Conservation (phyloP, 2,329 filamentous ascomycete genomes). For the Scedosporium boydii region DNA sequence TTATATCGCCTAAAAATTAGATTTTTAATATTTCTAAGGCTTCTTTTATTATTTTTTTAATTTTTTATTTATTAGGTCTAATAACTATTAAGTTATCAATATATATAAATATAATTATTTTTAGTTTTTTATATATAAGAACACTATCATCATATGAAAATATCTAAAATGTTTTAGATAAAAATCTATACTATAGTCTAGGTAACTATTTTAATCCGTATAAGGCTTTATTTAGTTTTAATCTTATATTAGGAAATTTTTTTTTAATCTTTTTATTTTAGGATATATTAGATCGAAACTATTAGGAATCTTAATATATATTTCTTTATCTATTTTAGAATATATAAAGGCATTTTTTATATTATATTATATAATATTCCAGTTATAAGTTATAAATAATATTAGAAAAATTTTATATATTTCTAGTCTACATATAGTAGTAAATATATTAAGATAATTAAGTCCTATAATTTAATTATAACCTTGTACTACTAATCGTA, state of each 20-base stretch:
- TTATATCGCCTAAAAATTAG: background rate
- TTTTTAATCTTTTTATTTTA: constrained; percentile 7
- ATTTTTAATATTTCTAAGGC: too few species aligned
- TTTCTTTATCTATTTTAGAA: constrained; percentile 8
- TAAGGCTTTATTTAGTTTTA: background rate
- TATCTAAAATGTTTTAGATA: background rate
- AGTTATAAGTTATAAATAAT: background rate
- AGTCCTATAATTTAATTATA: background rate
- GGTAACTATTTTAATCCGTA: background rate
- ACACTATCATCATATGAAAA: too few species aligned
- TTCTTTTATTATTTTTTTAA: background rate
- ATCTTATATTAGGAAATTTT: constrained; percentile 3
- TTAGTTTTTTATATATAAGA: background rate
- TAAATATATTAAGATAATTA: constrained; percentile 9
- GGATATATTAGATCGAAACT: background rate
- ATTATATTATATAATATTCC: constrained; percentile 7
- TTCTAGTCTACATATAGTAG: constrained; percentile 5
- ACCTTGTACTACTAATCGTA: too few species aligned
- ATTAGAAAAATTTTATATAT: constrained; percentile 8
- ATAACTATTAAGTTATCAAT: constrained; percentile 2
- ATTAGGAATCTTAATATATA: constrained; percentile 7
- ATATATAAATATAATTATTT: constrained; percentile 1
- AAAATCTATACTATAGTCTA: too few species aligned
- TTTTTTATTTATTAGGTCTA: constrained; percentile 2
- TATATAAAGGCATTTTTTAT: constrained; percentile 8